Base-by-base conservation (phyloP, 2,329 filamentous ascomycete genomes). In the Fusarium paranaense region DNA sequence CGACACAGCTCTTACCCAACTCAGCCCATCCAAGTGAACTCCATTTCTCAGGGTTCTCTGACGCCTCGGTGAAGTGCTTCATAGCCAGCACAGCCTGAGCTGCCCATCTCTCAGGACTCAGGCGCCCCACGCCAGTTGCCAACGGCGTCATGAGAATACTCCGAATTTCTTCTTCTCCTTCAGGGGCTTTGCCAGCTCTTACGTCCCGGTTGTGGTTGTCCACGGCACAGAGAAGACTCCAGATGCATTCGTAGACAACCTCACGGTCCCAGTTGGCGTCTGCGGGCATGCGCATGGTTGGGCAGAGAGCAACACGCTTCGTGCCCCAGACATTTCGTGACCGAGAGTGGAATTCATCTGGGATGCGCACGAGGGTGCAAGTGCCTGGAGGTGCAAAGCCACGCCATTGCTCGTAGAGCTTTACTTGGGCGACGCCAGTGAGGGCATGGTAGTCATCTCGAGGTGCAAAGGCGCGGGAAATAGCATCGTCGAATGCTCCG, bases 401-500 rank as follows among this genome's bases (percentile, higher is more conserved):
- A 14, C 85, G 81, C 81, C 83, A 87, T 62, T 82, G 80, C 4
- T 83, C 76, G 66, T 89, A 89, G 2, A 90, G 76, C 0, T 80
- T 78, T 0, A 60, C 59, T 74, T 89, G 87, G 1, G 81, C 86
- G 8, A 82, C 83, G 8, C 79, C 76, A 0, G 87, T 89, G 1
- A 89, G 82, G 1, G 86, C 86, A 22, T 82, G 72, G 71, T 89
- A 89, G 62, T 86, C 82, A 27, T 83, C 75, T 5, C 70, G 69
- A 0, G 86, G 86, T 1, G 85, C 68, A 69, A 88, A 85, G 18
- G 82, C 82, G 45, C 83, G 81, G 0, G 87, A 88, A 62, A 90
- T 86, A 42, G 87, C 87, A 72, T 87, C 85, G 79, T 89, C 87
- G 70, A 89, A 90, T 67, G 82, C 86, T 47, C 88, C 88, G 73